Evolutionary conservation across 208 protist species (phyloP).

Genomic region (Zelonia costaricensis): DNA sequence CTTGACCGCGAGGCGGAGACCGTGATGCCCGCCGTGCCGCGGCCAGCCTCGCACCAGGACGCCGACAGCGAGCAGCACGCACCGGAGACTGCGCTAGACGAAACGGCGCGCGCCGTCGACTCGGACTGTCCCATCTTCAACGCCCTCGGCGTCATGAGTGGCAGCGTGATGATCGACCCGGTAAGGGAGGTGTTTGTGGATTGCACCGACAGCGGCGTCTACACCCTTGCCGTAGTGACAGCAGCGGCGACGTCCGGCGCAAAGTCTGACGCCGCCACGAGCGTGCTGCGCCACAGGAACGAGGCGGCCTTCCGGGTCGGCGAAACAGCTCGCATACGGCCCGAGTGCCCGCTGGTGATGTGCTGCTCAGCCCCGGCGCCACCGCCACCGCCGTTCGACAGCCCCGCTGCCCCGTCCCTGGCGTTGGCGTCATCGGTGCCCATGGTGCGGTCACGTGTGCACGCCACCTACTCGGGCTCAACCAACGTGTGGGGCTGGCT

Average conservation of each 20-base stretch:
- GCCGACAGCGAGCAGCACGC: not conserved
- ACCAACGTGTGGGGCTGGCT: too few relatives aligned
- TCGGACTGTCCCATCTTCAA: constrained; percentile 62
- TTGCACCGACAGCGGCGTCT: constrained; percentile 37
- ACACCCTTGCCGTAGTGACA: constrained; percentile 15
- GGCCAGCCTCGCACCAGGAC: not conserved
- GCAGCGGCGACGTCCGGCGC: not conserved
- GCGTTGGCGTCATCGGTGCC: too few relatives aligned
- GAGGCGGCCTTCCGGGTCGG: constrained; percentile 19
- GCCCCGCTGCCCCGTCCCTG: too few relatives aligned
- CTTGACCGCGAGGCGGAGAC: constrained; percentile 16
- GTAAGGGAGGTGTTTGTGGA: constrained; percentile 39
- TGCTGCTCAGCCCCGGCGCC: constrained; percentile 22
- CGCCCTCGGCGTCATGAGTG: constrained; percentile 60
- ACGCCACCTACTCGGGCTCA: too few relatives aligned
- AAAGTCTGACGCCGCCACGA: not conserved
- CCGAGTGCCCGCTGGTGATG: constrained; percentile 17
- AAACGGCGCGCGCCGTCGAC: constrained; percentile 5
- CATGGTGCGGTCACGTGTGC: too few relatives aligned
- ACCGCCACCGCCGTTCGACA: too few relatives aligned
- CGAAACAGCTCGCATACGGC: constrained; percentile 3
- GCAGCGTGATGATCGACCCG: constrained; percentile 62
- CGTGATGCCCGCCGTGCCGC: not conserved
- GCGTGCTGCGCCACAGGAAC: constrained; percentile 5
- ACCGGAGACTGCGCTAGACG: not conserved